Percentiles rank a stretch among this genome's conserved stretches.
Evolutionary conservation across 257 asterid species (phyloP).

Genomic region (Jacaranda mimosifolia): DNA sequence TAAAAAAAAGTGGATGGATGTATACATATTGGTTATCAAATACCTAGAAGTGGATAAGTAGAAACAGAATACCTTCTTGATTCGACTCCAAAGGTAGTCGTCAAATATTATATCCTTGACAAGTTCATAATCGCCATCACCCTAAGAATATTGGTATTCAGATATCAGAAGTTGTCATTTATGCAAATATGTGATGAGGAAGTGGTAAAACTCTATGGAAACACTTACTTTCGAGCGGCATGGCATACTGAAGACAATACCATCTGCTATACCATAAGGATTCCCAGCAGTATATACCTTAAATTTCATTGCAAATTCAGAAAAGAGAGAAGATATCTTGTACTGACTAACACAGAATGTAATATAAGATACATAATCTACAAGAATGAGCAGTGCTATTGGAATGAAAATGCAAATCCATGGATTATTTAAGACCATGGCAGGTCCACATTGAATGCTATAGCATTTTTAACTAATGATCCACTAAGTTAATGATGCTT

Average conservation of each 20-base stretch:
- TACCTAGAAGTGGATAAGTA: neutral
- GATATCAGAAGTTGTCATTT: neutral
- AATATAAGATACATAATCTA: neutral
- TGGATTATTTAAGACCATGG: neutral
- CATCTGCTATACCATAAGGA: conserved; percentile 78
- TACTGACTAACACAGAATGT: neutral
- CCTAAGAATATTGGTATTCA: conserved; percentile 44
- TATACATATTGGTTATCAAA: conserved; percentile 38
- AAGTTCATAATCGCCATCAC: conserved; percentile 82
- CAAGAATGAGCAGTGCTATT: neutral
- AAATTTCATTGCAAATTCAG: conserved; percentile 5
- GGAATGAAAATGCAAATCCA: neutral
- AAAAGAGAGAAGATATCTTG: neutral
- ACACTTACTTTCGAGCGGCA: conserved; percentile 71
- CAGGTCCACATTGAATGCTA: too few relatives aligned
- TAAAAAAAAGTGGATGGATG: too few relatives aligned
- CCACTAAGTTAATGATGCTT: conserved; percentile 94
- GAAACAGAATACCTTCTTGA: conserved; percentile 61
- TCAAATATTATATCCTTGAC: conserved; percentile 69
- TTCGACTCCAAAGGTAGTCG: conserved; percentile 68
- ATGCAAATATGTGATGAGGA: neutral
- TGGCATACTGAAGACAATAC: conserved; percentile 83
- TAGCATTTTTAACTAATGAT: conserved; percentile 46
- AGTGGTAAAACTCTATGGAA: conserved; percentile 23
- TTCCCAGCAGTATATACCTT: conserved; percentile 28